Evolutionary conservation across 176 grass and related monocot species (phyloP), one percentile per base, ranked within the genome.

Genomic region (Guadua angustifolia): DNA sequence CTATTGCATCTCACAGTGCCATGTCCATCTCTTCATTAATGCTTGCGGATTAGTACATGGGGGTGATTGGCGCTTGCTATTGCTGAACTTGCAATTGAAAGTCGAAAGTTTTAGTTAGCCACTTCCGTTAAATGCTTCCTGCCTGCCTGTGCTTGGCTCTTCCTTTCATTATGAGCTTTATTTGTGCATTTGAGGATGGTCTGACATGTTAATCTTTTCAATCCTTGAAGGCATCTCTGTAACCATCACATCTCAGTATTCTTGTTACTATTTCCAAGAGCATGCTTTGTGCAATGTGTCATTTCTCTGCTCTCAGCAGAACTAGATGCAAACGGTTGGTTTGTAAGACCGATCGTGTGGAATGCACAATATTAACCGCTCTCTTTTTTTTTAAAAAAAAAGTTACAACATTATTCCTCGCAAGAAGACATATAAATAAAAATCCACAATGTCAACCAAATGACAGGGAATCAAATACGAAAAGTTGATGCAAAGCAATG

Each of bases 41-140:
- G 62, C 61, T 57, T 13, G 60, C 60, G 43, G 47, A 39, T 84
- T 77, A 66, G 73, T 75, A 62, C 77, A 68, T 26, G 25, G 1
- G 6, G 62, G 21, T 33, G 21, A 73, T 77, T 24, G 63, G 43
- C 50, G 35, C 66, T 66, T 6, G 39, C 15, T 67, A 57, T 14
- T 78, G 62, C 19, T 51, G 25, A 66, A 66, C 66, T 50, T 90
- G 66, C 57, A 86, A 26, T 52, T 81, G 62, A 38, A 50, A 50
- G 32, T 79, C 21, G 16, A 15, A 65, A 70, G 40, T n/a, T 66
- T 77, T 26, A 55, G 53, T 69, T 46, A 29, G 29, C 29, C 29
- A 29, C 29, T 81, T 38, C 44, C 21, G 35, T 29, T 80, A 85
- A 46, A 88, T 68, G 75, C 49, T 79, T 84, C 66, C 43, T 81